Conservation (phyloP, 2,329 filamentous ascomycete species). For the Coniella vitis region DNA sequence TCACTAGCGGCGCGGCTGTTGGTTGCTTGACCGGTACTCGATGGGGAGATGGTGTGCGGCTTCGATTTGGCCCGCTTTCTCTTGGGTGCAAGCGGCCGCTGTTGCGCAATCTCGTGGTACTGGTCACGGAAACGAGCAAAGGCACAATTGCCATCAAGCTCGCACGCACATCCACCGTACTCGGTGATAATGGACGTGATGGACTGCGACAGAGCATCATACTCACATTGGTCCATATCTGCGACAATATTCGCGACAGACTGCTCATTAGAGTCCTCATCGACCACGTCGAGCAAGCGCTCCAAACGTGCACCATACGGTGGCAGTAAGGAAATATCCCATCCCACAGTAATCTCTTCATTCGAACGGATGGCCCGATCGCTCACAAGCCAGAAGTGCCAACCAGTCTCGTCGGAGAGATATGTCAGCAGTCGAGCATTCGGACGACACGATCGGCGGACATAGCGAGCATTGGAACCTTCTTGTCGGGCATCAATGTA, state of each 20-base stretch:
- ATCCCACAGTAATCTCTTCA: conserved; percentile 58
- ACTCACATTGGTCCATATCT: conserved; percentile 53
- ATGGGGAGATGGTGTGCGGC: conserved; percentile 50
- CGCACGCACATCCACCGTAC: conserved; percentile 74
- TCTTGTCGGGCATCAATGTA: conserved; percentile 89
- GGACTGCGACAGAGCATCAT: conserved; percentile 55
- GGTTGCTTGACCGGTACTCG: conserved; percentile 53
- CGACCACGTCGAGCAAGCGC: conserved; percentile 53
- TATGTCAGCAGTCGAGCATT: conserved; percentile 87
- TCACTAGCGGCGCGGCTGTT: conserved; percentile 61
- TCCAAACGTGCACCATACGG: conserved; percentile 47
- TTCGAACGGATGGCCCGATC: conserved; percentile 63
- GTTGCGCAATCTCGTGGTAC: conserved; percentile 42
- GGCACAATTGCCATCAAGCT: conserved; percentile 54
- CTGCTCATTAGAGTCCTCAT: conserved; percentile 46
- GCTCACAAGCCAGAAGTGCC: conserved; percentile 89
- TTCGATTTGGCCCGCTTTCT: conserved; percentile 51
- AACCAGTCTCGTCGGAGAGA: conserved; percentile 69
- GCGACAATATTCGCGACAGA: conserved; percentile 49
- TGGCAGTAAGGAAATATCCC: conserved; percentile 60
- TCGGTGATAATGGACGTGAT: conserved; percentile 66
- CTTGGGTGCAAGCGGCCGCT: conserved; percentile 31
- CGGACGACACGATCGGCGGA: conserved; percentile 85
- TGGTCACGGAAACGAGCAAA: conserved; percentile 57
- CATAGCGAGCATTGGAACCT: conserved; percentile 78